Base-by-base conservation (phyloP, 495 filamentous ascomycete species). In the Daldinia vernicosa region DNA sequence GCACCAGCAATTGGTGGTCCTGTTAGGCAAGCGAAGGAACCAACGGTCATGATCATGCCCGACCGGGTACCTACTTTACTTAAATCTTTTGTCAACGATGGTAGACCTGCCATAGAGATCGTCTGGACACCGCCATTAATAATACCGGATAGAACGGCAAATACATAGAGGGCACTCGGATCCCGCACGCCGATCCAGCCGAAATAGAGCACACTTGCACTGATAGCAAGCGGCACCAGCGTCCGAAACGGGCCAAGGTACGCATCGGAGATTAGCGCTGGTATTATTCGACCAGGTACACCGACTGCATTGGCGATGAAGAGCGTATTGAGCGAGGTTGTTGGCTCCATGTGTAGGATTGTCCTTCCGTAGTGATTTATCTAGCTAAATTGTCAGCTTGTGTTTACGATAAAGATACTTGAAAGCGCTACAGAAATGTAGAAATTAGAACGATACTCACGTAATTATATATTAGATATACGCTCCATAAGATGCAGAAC, bases 1-100 rank as follows among this genome's bases (percentile, higher is more conserved):
- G 83, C 85, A 3, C 90, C 91, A 0, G 87, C 90, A 60, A 93
- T 85, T 0, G 91, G 89, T 3, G 88, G 83, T 0, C 90, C 90
- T 12, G 87, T 90, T 26, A 93, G 74, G 11, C 82, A 83, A 0
- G 89, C 89, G 30, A 92, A 78, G 19, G 83, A 84, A 3, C 90
- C 84, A 51, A 92, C 84, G 14, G 82, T 86, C 60, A 92, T 87
- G 24, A 89, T 84, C 89, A 93, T 92, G 5, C 90, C 91, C 79
- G 89, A 86, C 9, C 89, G 82, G 32, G 86, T 84, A 0, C 91
- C 89, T 15, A 84, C 81, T 72, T 89, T 91, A 57, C 83, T 85
- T 61, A 87, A 61, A 66, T 92, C 88, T 0, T 81, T 84, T 4
- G 88, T 91, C 27, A 92, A 78, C 17, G 81, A 83, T 28, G 84